Base-by-base conservation (phyloP, 495 filamentous ascomycete genomes). In the Thermochaetoides thermophila region DNA sequence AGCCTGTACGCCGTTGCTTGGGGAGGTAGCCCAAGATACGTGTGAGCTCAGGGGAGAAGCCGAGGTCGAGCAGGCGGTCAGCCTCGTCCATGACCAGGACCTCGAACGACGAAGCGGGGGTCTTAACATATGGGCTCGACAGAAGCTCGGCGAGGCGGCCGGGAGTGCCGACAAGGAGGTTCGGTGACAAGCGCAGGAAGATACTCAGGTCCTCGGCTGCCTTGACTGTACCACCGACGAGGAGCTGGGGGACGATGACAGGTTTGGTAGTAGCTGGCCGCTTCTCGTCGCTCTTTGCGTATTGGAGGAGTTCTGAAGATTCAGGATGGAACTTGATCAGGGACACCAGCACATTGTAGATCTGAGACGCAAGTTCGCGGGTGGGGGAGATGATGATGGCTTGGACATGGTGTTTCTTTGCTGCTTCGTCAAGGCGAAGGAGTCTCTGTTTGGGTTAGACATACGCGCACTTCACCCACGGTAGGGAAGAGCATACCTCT, bases 301-400 rank as follows among this genome's bases (percentile, higher is more conserved):
- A 55, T 9, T 51, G 48, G 10, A 91, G 57, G 2, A 68, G 50
- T 10, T 75, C 66, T 17, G 77, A 64, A n/a, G 86, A 91, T 0
- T 76, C 69, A 9, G 60, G 64, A 55, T 97, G 89, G 49, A 93
- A 95, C 16, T 70, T 71, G 17, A 95, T 61, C 15, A 97, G 57
- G 0, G 73, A 76, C 2, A 69, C 38, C 2, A 95, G 59, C n/a
- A 95, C 84, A 28, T 75, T 66, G 47, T 93, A 70, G 32, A 95
- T 96, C 50, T 97, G 89, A 1, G 69, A 70, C 3, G 89, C 89
- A 18, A 97, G 69, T 56, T 97, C 89, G 57, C 87, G 73, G 3
- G 89, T 97, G 1, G 89, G 89, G 22, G 84, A 83, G 32, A 97
- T 73, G 41, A 96, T 74, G 38, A 97, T 91, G 29, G 76, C 83